Evolutionary conservation across 2,329 filamentous ascomycete genomes (phyloP).

Genomic region (Calonectria crousiana): DNA sequence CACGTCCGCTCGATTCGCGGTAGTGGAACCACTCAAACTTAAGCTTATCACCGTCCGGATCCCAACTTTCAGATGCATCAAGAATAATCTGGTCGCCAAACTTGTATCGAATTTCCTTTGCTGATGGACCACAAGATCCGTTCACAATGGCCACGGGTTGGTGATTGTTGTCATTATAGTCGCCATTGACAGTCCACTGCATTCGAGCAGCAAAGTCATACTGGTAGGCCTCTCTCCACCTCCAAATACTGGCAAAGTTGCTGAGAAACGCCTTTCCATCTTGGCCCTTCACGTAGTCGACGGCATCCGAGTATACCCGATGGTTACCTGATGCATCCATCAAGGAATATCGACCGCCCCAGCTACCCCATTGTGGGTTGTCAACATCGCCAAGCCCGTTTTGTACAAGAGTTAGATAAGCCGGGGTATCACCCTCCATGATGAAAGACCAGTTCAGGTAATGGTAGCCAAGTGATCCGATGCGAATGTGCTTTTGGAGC

Average conservation of each 20-base stretch:
- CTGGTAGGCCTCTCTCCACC: constrained; percentile 56
- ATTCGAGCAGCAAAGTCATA: constrained; percentile 58
- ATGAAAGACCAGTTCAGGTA: constrained; percentile 2
- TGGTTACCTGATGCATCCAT: background rate
- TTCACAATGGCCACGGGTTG: background rate
- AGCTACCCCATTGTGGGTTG: background rate
- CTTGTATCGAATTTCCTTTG: background rate
- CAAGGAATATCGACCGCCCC: background rate
- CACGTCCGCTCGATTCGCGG: background rate
- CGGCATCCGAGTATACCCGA: background rate
- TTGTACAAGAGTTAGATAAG: background rate
- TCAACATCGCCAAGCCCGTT: background rate
- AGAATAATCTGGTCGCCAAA: background rate
- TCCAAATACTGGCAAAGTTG: constrained; percentile 55
- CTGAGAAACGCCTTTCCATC: constrained; percentile 43
- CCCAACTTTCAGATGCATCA: background rate
- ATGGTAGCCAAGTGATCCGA: background rate
- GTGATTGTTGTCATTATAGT: background rate
- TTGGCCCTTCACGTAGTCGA: background rate
- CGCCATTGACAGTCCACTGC: constrained; percentile 49
- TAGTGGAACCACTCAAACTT: constrained; percentile 6
- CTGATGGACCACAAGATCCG: background rate
- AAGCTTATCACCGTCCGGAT: background rate
- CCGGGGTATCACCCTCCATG: background rate
- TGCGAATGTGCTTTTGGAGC: background rate